A percentile compares a stretch with the other conserved stretches of the same genome.
Evolutionary conservation across 1,139 yeast species (phyloP).

Genomic region (Yamadazyma buinensis): DNA sequence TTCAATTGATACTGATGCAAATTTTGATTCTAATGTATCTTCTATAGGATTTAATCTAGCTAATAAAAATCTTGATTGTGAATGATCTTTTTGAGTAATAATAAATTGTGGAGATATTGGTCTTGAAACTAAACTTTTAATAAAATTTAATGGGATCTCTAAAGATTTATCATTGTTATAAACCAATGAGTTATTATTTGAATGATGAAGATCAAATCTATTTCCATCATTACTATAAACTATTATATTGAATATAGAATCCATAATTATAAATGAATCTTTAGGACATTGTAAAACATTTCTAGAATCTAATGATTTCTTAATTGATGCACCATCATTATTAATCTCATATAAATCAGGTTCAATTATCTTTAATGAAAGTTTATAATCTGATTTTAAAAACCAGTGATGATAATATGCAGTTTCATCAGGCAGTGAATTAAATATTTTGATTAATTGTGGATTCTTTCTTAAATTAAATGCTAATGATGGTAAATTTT

Average conservation of each 20-base stretch:
- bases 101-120: conserved; percentile 18
- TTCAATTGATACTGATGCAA: conserved; percentile 3
- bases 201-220: conserved; percentile 28
- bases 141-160: conserved; percentile 13
- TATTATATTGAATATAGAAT: conserved; percentile 25
- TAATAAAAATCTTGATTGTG: conserved; percentile 30
- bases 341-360: conserved; percentile 23
- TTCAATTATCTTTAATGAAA: conserved; percentile 22
- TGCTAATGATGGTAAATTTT: conserved; percentile 24
- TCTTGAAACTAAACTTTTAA: conserved; percentile 8
- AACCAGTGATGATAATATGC: conserved; percentile 36
- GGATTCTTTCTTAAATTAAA: conserved; percentile 34
- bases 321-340: conserved; percentile 3
- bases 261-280: conserved; percentile 25
- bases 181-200: conserved; percentile 25
- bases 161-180: conserved; percentile 12
- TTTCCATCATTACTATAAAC: conserved; percentile 18
- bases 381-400: conserved; percentile 14
- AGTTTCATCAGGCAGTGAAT: conserved; percentile 45
- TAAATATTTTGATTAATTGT: conserved; percentile 32
- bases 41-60: conserved; percentile 26
- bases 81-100: conserved; percentile 31
- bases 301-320: conserved; percentile 19
- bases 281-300: conserved; percentile 14
- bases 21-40: conserved; percentile 3